Evolutionary conservation across 2,329 filamentous ascomycete species (phyloP).

Genomic region (Fusarium sarcochroum): DNA sequence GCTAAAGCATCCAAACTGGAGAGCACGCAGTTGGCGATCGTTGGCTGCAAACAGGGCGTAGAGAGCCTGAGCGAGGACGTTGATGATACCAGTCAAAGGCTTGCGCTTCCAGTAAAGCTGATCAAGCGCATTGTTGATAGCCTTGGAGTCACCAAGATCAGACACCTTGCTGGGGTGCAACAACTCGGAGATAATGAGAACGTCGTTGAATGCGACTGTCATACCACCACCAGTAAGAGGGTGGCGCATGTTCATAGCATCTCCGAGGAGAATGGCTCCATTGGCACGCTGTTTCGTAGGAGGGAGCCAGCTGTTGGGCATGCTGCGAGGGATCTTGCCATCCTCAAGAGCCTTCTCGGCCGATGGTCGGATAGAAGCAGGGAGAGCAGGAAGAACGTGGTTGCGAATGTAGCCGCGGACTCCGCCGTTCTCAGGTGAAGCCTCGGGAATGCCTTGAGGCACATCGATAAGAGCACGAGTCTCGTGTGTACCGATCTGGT

Average conservation of each 20-base stretch:
- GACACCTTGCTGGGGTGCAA: conserved; percentile 79
- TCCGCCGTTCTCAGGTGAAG: conserved; percentile 81
- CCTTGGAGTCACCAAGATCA: conserved; percentile 74
- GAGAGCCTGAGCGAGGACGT: conserved; percentile 95
- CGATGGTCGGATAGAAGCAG: conserved; percentile 77
- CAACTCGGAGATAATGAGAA: conserved; percentile 80
- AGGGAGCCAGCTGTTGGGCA: conserved; percentile 97
- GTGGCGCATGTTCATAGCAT: conserved; percentile 99
- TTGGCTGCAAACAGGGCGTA: conserved; percentile 93
- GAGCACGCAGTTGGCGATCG: conserved; percentile 79
- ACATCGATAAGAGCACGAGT: conserved; percentile 92
- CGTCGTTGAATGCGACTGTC: conserved; percentile 97
- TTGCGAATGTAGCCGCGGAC: conserved; percentile 88
- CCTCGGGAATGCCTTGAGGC: conserved; percentile 81
- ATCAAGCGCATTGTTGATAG: conserved; percentile 77
- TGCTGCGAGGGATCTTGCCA: conserved; percentile 81
- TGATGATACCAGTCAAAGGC: conserved; percentile 86
- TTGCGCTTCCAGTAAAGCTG: conserved; percentile 92
- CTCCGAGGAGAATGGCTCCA: conserved; percentile 87
- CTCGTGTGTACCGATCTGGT: conserved; percentile 96
- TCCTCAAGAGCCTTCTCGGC: conserved; percentile 83
- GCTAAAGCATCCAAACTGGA: conserved; percentile 91
- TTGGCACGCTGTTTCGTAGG: conserved; percentile 70
- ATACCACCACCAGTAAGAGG: conserved; percentile 97
- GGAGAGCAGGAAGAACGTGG: conserved; percentile 83